Percentiles rank a stretch among this genome's conserved stretches.
Conservation (phyloP, 169 alveolate genomes). For the Plasmodium malariae region DNA sequence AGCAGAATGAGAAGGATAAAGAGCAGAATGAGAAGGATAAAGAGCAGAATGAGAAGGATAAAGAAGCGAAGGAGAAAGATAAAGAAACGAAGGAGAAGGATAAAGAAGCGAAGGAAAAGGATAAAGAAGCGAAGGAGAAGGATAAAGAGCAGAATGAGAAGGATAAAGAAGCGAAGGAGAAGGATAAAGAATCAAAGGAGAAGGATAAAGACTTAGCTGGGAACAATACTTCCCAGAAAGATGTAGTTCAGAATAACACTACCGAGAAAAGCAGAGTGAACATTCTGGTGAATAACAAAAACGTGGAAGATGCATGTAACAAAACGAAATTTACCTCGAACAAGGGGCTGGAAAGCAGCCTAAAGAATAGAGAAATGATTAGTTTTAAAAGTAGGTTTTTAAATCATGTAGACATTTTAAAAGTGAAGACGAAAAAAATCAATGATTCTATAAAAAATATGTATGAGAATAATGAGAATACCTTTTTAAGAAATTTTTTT, state of each 20-base stretch:
- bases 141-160: background rate
- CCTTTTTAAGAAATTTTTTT: constrained; percentile 57
- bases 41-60: background rate
- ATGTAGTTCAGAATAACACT: background rate
- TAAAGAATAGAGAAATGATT: constrained; percentile 9
- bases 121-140: background rate
- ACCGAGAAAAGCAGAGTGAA: background rate
- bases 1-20: background rate
- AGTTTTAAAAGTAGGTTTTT: constrained; percentile 46
- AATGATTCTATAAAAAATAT: constrained; percentile 73
- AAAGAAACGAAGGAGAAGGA: background rate
- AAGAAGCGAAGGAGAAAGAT: background rate
- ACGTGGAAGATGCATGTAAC: background rate
- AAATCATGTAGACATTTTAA: constrained; percentile 68
- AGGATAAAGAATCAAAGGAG: background rate
- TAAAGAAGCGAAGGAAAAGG: background rate
- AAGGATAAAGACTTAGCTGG: background rate
- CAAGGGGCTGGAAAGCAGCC: constrained; percentile 7
- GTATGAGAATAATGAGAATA: constrained; percentile 54
- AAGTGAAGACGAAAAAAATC: constrained; percentile 49
- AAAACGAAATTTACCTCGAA: background rate
- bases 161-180: background rate
- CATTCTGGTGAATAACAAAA: background rate
- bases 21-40: background rate
- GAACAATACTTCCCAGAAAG: background rate